Base-by-base conservation (phyloP, 1,139 yeast species). In the Lodderomyces theae region DNA sequence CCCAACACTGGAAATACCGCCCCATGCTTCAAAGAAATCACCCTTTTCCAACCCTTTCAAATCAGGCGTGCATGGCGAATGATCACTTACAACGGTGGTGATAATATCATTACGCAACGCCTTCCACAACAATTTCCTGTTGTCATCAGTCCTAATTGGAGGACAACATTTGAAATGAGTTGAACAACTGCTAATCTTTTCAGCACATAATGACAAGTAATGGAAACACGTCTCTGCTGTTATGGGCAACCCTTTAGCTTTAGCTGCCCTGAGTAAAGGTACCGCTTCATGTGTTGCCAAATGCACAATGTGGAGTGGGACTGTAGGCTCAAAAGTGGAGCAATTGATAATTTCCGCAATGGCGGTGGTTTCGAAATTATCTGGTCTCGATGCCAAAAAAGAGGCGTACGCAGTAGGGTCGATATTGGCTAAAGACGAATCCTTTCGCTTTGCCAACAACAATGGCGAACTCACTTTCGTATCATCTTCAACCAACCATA, bases 171-270 rank as follows among this genome's bases (percentile, higher is more conserved):
- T 90, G 72, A 76, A 87, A 54, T 82, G 86, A 3, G 97, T 89
- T 16, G 83, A 79, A 46, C 86, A 77, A 53, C 79, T 74, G 19
- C 88, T 81, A 40, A 90, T 86, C 25, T 72, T 72, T 56, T 89
- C 96, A 4, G 96, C 86, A 16, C 75, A 71, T 31, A 90, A 71
- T 1, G 92, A 73, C 40, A 90, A 70, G 59, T 90, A 90, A 60
- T 90, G 97, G 77, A 87, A 90, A 60, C 97, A 89, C 0, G 97
- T 89, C 61, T 90, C 97, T 2, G 90, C 95, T 0, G 95, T 70
- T 34, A 84, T 66, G 21, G 82, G 82, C 42, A 82, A 64, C 0
- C 77, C 77, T 31, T 66, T 63, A 7, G 71, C 64, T 50, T 80
- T 80, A 4, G 97, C 97, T 19, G 77, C 72, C 39, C 74, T 62